Conservation (phyloP, 1,284 basidiomycete species). For the Macrocystidia cucumis region DNA sequence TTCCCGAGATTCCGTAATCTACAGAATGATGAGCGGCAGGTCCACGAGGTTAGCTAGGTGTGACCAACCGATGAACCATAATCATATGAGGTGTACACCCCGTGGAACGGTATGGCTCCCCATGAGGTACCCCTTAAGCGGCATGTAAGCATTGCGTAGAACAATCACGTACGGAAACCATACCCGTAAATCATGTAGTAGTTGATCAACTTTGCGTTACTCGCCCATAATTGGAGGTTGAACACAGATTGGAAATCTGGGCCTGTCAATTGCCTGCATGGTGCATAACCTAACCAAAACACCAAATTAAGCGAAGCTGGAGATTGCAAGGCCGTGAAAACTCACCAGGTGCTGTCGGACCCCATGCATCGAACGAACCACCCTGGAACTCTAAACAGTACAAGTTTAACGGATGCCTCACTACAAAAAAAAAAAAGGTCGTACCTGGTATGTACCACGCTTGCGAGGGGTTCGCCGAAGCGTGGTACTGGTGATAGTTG, state of each 20-base stretch:
- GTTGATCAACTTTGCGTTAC: slow-evolving; percentile 69
- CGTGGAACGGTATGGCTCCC: slow-evolving; percentile 66
- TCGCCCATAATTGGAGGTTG: slow-evolving; percentile 67
- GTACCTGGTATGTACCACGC: slow-evolving; percentile 59
- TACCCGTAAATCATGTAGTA: slow-evolving; percentile 79
- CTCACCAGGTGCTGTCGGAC: slow-evolving; percentile 51
- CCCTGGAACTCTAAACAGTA: slow-evolving; percentile 48
- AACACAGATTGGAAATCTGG: slow-evolving; percentile 70
- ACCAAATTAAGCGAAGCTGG: background rate
- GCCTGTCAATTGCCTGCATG: slow-evolving; percentile 52
- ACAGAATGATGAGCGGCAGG: slow-evolving; percentile 4
- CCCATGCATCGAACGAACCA: slow-evolving; percentile 72
- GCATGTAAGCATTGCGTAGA: background rate
- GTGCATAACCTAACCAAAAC: slow-evolving; percentile 25
- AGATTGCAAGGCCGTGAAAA: background rate
- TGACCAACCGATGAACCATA: slow-evolving; percentile 48
- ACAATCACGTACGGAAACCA: slow-evolving; percentile 7
- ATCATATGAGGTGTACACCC: slow-evolving; percentile 61
- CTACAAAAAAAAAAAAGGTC: slow-evolving; percentile 6
- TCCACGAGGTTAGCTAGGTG: slow-evolving; percentile 3
- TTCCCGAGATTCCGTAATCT: slow-evolving; percentile 64
- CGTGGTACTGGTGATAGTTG: slow-evolving; percentile 54
- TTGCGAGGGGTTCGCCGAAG: slow-evolving; percentile 45
- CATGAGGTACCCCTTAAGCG: slow-evolving; percentile 63
- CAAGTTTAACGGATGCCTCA: background rate